A percentile compares a stretch with the other conserved stretches of the same genome.
phyloP scores from a whole-genome alignment of 495 filamentous ascomycete species.

The Tuber magnatum region DNA sequence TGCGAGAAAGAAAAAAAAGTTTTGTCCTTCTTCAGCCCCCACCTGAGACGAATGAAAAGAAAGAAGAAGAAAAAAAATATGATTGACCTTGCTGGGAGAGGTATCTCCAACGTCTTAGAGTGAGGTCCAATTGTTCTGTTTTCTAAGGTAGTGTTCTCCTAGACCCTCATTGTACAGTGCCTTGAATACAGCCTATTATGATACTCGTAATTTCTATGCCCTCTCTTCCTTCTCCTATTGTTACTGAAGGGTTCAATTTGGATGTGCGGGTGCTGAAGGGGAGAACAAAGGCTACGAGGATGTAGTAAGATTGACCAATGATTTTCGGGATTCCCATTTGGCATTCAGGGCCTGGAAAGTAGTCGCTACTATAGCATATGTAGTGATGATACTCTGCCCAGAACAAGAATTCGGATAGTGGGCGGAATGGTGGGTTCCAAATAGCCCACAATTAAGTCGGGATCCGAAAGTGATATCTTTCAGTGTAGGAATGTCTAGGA shows the following conservation, averaged over 20 bases:
- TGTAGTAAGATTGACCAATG: neutral
- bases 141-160: neutral
- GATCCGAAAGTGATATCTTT: neutral
- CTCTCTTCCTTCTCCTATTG: neutral
- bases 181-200: neutral
- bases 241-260: no score
- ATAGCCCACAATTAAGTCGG: neutral
- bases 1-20: no score
- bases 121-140: no score
- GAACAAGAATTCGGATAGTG: neutral
- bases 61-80: no score
- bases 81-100: no score
- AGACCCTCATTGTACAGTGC: neutral
- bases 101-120: no score
- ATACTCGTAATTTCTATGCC: neutral
- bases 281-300: neutral
- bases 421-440: neutral
- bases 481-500: neutral
- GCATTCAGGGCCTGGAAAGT: neutral
- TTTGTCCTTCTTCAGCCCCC: no score
- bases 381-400: neutral
- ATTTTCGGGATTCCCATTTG: neutral
- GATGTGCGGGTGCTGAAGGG: neutral
- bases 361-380: neutral
- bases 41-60: no score